Evolutionary conservation across 208 protist species (phyloP).

Genomic region (Leishmania tropica): DNA sequence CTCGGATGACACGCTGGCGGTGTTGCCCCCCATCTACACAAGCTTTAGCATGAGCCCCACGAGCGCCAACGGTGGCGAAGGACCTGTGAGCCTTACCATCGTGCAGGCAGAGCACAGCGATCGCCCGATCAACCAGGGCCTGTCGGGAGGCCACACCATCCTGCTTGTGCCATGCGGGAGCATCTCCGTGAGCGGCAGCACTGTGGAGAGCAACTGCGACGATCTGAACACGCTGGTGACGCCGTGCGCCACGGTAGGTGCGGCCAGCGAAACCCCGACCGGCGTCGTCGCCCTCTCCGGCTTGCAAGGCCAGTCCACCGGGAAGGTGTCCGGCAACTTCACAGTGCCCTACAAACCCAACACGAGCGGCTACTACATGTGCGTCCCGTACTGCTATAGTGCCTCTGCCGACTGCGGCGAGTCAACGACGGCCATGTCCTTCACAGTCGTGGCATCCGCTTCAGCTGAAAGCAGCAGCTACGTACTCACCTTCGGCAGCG

Average conservation of each 20-base stretch:
- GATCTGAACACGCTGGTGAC: constrained; percentile 46
- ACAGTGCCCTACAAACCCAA: constrained; percentile 60
- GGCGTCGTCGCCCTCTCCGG: constrained; percentile 32
- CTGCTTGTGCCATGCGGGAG: constrained; percentile 67
- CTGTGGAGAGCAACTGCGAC: constrained; percentile 37
- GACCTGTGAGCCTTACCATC: constrained; percentile 56
- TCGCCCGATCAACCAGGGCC: constrained; percentile 61
- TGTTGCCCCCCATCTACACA: constrained; percentile 81
- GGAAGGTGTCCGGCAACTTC: constrained; percentile 53
- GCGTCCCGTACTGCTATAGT: constrained; percentile 82
- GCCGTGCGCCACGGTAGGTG: constrained; percentile 41
- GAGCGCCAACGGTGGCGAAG: constrained; percentile 50
- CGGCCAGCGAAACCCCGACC: constrained; percentile 2
- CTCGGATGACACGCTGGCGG: constrained; percentile 33
- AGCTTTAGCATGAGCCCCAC: constrained; percentile 46
- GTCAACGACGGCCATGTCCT: constrained; percentile 50
- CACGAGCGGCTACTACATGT: constrained; percentile 65
- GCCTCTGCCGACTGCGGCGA: constrained; percentile 32
- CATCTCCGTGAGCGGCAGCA: constrained; percentile 12
- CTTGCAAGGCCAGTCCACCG: constrained; percentile 33
- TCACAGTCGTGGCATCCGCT: constrained; percentile 51
- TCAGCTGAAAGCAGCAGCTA: constrained; percentile 13
- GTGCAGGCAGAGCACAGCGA: constrained; percentile 29
- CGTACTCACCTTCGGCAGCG: constrained; percentile 42
- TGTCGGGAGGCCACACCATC: constrained; percentile 56